A percentile compares a stretch with the other conserved stretches of the same genome.
phyloP scores from a whole-genome alignment of 2,329 filamentous ascomycete genomes.

The Penicillium olsonii region DNA sequence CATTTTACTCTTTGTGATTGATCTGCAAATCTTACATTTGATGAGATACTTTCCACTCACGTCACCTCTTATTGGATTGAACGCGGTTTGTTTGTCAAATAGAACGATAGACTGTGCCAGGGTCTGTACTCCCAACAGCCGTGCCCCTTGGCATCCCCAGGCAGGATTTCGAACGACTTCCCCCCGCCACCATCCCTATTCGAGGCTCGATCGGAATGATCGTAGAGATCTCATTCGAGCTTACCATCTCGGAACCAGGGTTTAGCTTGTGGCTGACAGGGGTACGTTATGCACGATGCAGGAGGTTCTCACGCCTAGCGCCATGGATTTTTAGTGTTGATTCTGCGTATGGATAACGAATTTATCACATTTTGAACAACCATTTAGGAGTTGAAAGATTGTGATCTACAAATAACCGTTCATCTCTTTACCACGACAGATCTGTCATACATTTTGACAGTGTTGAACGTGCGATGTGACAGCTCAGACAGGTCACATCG shows the following conservation, averaged over 20 bases:
- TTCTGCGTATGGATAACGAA: background rate
- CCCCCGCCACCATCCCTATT: background rate
- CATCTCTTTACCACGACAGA: no score
- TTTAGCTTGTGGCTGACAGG: conserved; percentile 2
- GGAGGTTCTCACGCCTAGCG: conserved; percentile 9
- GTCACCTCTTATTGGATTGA: background rate
- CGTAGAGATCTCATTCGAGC: background rate
- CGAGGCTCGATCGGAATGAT: background rate
- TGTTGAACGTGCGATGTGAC: background rate
- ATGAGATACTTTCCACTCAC: background rate
- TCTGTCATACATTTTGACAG: no score
- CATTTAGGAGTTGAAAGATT: background rate
- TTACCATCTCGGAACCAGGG: background rate
- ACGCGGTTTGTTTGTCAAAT: background rate
- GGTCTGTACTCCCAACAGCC: no score
- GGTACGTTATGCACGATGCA: conserved; percentile 9
- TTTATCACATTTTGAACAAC: background rate
- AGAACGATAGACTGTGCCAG: background rate
- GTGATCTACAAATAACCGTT: background rate
- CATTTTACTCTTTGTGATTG: background rate
- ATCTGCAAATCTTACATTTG: background rate
- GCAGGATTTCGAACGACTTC: background rate
- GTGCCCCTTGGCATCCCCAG: background rate
- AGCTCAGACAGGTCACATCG: background rate
- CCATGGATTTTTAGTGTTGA: conserved; percentile 9